Conservation (phyloP, 2,329 filamentous ascomycete species). For the Diplodia scrobiculata region DNA sequence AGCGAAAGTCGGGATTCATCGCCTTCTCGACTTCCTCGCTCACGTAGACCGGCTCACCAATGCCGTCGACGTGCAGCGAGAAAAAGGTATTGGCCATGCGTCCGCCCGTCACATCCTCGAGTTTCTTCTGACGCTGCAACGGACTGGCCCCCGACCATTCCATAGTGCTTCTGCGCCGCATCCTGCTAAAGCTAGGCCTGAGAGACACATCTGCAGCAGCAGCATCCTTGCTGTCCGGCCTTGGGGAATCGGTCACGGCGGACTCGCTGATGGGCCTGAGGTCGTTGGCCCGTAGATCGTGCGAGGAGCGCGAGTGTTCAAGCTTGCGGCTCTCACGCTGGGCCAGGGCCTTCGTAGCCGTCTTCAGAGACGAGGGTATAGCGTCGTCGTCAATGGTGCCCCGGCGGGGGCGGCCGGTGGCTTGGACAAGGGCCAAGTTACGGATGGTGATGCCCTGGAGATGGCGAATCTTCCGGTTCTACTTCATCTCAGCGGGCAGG, state of each 20-base stretch:
- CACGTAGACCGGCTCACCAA: constrained; percentile 75
- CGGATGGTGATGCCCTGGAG: constrained; percentile 83
- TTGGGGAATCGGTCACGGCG: constrained; percentile 31
- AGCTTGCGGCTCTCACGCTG: constrained; percentile 53
- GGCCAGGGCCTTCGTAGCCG: constrained; percentile 66
- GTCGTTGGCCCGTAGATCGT: constrained; percentile 50
- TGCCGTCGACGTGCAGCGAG: constrained; percentile 67
- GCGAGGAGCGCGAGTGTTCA: constrained; percentile 62
- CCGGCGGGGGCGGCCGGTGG: constrained; percentile 53
- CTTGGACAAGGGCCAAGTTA: constrained; percentile 72
- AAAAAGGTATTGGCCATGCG: constrained; percentile 88
- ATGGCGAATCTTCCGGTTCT: constrained; percentile 88
- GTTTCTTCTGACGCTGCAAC: constrained; percentile 67
- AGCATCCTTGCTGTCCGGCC: constrained; percentile 35
- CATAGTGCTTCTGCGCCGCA: constrained; percentile 61
- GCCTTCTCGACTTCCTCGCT: constrained; percentile 77
- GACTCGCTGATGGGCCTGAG: constrained; percentile 34
- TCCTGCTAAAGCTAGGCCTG: constrained; percentile 44
- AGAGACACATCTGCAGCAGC: constrained; percentile 33
- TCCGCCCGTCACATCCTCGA: constrained; percentile 71
- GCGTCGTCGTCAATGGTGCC: constrained; percentile 76
- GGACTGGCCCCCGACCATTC: constrained; percentile 65
- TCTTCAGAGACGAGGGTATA: constrained; percentile 66
- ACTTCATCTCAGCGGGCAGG: constrained; percentile 12
- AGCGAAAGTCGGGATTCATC: constrained; percentile 88